Conservation (phyloP, 139 green algal genomes). For the Edaphochlamys debaryana region DNA sequence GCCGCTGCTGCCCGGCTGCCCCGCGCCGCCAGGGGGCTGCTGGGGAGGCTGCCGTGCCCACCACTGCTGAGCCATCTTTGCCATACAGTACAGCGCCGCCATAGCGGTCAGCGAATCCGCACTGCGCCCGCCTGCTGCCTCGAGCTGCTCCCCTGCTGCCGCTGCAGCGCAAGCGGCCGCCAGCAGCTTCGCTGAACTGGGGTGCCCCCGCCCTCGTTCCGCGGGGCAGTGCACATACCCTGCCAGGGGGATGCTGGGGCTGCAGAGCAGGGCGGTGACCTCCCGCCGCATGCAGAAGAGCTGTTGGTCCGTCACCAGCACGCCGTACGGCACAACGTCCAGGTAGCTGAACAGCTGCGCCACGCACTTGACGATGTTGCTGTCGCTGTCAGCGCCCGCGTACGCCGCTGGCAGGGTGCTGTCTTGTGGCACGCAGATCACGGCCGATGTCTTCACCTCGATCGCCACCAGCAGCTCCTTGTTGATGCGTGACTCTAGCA, state of each 20-base stretch:
- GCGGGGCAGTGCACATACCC: too few species aligned
- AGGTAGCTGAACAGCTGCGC: neutral
- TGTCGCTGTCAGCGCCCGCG: neutral
- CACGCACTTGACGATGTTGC: neutral
- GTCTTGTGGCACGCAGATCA: neutral
- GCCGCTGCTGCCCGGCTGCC: too few species aligned
- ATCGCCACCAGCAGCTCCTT: neutral
- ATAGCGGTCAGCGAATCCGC: neutral
- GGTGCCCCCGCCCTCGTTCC: neutral
- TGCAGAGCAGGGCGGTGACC: neutral
- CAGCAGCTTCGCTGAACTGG: neutral
- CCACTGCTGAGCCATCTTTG: too few species aligned
- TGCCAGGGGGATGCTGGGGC: neutral
- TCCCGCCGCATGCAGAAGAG: neutral
- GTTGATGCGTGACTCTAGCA: neutral
- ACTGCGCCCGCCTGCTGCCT: neutral
- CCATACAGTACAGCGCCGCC: neutral
- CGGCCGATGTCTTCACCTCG: neutral
- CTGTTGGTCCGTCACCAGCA: conserved; percentile 1
- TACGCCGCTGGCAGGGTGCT: neutral
- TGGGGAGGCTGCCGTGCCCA: too few species aligned
- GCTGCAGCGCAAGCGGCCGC: neutral
- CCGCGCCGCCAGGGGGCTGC: too few species aligned
- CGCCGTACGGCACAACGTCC: neutral
- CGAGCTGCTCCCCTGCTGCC: neutral